A percentile compares a stretch with the other conserved stretches of the same genome.
Evolutionary conservation across 2,329 filamentous ascomycete species (phyloP).

Genomic region (Colletotrichum euphorbiae): DNA sequence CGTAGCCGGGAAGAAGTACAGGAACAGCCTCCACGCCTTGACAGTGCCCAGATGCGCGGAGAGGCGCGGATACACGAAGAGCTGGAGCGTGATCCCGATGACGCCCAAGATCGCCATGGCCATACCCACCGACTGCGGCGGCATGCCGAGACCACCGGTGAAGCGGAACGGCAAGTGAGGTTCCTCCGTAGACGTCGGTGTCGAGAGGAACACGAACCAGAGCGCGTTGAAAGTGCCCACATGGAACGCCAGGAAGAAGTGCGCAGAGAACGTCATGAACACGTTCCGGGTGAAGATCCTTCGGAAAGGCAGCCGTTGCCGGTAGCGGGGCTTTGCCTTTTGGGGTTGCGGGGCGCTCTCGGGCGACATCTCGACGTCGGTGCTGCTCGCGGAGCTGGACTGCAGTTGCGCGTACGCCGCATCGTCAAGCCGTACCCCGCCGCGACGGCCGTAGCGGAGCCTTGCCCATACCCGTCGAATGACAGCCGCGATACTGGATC

Average conservation of each 20-base stretch:
- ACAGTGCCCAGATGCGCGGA: constrained; percentile 76
- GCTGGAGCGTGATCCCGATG: constrained; percentile 80
- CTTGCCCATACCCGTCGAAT: constrained; percentile 44
- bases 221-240: constrained; percentile 81
- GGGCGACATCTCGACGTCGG: constrained; percentile 48
- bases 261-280: constrained; percentile 66
- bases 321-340: constrained; percentile 52
- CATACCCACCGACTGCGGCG: constrained; percentile 77
- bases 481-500: constrained; percentile 49
- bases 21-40: constrained; percentile 73
- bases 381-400: constrained; percentile 43
- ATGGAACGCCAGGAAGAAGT: constrained; percentile 78
- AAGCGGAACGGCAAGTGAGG: constrained; percentile 68
- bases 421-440: constrained; percentile 4
- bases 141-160: constrained; percentile 80
- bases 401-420: constrained; percentile 51
- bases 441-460: constrained; percentile 6
- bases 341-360: constrained; percentile 35
- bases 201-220: constrained; percentile 82
- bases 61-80: constrained; percentile 76
- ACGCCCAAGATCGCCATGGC: constrained; percentile 81
- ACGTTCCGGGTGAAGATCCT: constrained; percentile 68
- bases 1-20: constrained; percentile 76
- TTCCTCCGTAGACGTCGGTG: constrained; percentile 57
- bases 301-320: constrained; percentile 62